phyloP scores from a whole-genome alignment of 257 asterid species.

The Plantago major region DNA sequence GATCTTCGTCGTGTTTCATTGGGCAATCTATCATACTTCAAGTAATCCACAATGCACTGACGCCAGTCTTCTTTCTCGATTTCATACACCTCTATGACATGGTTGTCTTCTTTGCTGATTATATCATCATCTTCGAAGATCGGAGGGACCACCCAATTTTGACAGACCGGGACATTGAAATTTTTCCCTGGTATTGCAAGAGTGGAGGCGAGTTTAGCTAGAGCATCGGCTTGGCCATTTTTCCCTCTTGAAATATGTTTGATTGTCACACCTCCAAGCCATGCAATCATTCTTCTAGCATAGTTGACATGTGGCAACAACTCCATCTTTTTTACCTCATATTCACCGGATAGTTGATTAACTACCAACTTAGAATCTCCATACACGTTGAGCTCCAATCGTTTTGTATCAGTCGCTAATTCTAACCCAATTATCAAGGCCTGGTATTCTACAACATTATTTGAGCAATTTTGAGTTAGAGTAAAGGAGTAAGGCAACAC shows the following conservation, averaged over 20 bases:
- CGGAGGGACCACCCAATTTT: no score
- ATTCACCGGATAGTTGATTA: background rate
- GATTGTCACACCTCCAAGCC: background rate
- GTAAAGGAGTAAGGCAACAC: background rate
- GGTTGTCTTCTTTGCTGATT: no score
- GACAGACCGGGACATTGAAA: no score
- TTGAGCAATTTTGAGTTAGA: background rate
- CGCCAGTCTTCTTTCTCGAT: no score
- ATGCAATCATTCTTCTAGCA: background rate
- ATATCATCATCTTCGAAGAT: no score
- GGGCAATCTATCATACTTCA: no score
- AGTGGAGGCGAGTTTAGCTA: background rate
- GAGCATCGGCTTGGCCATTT: background rate
- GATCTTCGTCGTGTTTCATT: no score
- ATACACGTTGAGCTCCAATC: background rate
- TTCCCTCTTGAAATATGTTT: background rate
- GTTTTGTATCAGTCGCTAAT: background rate
- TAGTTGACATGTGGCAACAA: background rate
- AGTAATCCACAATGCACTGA: no score
- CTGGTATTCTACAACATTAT: background rate
- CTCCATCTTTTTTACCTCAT: background rate
- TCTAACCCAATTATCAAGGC: background rate
- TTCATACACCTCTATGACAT: no score
- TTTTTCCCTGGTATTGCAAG: no score
- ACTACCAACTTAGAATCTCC: background rate